Conservation (phyloP, 176 grass and related monocot genomes). For the Paspalum notatum region DNA sequence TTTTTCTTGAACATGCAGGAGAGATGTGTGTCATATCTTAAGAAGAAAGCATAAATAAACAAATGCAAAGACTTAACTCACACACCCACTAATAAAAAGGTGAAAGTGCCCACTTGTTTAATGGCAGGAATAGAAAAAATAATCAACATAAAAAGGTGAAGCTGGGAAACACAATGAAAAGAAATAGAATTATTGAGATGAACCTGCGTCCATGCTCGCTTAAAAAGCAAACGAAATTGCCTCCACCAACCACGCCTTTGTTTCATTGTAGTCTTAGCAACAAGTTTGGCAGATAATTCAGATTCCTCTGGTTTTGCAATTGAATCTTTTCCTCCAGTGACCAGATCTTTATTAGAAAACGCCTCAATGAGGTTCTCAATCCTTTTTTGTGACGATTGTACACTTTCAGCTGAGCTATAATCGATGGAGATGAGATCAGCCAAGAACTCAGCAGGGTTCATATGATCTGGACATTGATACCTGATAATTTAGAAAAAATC, state of each 20-base stretch:
- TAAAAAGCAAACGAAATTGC: conserved; percentile 85
- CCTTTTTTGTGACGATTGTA: conserved; percentile 70
- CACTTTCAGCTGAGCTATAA: conserved; percentile 83
- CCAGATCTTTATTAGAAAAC: conserved; percentile 59
- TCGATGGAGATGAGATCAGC: conserved; percentile 96
- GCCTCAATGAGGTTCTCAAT: conserved; percentile 80
- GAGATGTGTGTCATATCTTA: no score
- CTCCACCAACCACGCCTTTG: conserved; percentile 74
- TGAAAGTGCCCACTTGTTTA: neutral
- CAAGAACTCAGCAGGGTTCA: conserved; percentile 95
- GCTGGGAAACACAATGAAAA: conserved; percentile 4
- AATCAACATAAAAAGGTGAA: conserved; percentile 1
- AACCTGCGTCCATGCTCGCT: conserved; percentile 99
- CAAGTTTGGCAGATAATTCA: conserved; percentile 51
- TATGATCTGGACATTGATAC: conserved; percentile 89
- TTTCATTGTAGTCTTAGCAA: conserved; percentile 55
- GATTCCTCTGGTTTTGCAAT: conserved; percentile 34
- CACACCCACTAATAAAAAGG: neutral
- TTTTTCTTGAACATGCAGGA: no score
- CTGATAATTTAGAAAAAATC: conserved; percentile 52
- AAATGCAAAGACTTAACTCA: no score
- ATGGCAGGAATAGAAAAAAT: conserved; percentile 14
- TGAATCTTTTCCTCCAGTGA: conserved; percentile 45
- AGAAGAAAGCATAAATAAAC: no score
- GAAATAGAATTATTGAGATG: conserved; percentile 18